Percentiles rank a stretch among this genome's conserved stretches.
phyloP scores from a whole-genome alignment of 169 alveolate species.

The Plasmodium coatneyi region DNA sequence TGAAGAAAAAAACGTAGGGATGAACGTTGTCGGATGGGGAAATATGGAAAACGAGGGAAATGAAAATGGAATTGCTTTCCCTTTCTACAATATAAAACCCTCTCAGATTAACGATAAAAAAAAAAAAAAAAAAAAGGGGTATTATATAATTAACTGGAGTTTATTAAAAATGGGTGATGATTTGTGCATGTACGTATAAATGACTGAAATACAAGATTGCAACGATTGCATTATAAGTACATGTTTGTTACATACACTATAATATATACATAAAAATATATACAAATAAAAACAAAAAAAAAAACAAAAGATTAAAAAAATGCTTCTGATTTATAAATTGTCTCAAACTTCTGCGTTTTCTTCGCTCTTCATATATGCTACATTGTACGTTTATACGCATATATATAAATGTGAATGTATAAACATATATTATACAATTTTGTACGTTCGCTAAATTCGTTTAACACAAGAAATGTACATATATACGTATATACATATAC shows the following conservation, averaged over 20 bases:
- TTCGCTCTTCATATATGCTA: background rate
- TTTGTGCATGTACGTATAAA: background rate
- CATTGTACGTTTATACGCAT: background rate
- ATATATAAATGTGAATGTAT: background rate
- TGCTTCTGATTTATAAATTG: background rate
- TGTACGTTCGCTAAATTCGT: background rate
- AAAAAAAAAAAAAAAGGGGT: background rate
- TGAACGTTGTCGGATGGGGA: background rate
- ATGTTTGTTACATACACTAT: background rate
- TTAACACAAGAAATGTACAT: background rate
- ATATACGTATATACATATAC: background rate
- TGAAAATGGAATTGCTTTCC: background rate
- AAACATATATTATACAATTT: background rate
- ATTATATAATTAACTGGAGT: background rate
- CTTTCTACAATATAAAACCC: background rate
- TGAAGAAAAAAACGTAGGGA: background rate
- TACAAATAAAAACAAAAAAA: background rate
- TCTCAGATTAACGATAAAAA: background rate
- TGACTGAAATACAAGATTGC: background rate
- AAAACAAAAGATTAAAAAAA: background rate
- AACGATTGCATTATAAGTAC: conserved; percentile 4
- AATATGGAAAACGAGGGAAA: background rate
- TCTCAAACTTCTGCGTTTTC: background rate
- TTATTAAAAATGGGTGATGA: background rate
- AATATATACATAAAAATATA: background rate